Evolutionary conservation across 2,329 filamentous ascomycete species (phyloP), one percentile per base, ranked within the genome.

Genomic region (Fusarium sp.): DNA sequence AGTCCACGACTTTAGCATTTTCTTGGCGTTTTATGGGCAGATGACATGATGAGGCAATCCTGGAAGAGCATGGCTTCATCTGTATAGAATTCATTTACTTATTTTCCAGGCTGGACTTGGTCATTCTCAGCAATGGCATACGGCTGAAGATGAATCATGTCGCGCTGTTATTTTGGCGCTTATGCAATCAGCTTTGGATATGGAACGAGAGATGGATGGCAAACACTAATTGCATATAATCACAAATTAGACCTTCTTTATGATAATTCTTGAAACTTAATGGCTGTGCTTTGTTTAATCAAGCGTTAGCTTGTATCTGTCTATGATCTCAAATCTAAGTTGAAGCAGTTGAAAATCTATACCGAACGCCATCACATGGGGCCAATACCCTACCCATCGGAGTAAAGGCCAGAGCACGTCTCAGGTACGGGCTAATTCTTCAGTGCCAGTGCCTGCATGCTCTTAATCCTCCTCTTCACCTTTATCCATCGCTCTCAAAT

Each of bases 401-500:
- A 10, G 27, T n/a, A 3, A 30, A 32, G 8, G 29, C 25, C 20
- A 10, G 4, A 41, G 18, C 16, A 20, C 12, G 27, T 52, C 18
- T 30, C 51, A 46, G 18, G 20, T 37, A 40, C 20, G 7, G 16
- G 20, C 22, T n/a, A 34, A 9, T 34, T 46, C 44, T 20, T n/a
- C 12, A 22, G n/a, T 30, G 29, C 20, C 20, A 41, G 13, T 53
- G 9, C 16, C 13, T 8, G 13, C 20, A 29, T 27, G 24, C 29
- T 30, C 45, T 56, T 70, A 81, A 48, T 81, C 78, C 54, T 84
- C 82, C 54, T 84, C 78, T 6, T 78, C 77, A 3, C 76, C 77
- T 64, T 80, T 80, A 32, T 77, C 76, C n/a, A 71, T 76, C 57
- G 83, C 82, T 65, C 75, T 81, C 20, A 80, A 60, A 54, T 80